Percentiles rank a stretch among this genome's conserved stretches.
Evolutionary conservation across 2,329 filamentous ascomycete genomes (phyloP).

Genomic region (Lasiodiplodia gonubiensis): DNA sequence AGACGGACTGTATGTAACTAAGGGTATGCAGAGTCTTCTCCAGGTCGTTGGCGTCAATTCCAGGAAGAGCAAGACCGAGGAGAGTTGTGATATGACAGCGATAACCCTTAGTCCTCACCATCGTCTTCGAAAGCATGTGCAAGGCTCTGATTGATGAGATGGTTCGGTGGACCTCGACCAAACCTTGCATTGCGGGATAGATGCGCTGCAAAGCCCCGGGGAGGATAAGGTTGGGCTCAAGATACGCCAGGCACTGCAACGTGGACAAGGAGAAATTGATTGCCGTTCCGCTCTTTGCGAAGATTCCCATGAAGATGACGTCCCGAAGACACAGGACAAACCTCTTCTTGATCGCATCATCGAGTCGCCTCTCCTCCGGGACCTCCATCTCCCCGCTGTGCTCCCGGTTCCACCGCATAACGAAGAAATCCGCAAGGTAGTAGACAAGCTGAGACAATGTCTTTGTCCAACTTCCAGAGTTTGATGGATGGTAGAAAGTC

Average conservation of each 20-base stretch:
- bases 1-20: conserved; percentile 93
- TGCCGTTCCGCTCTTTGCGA: conserved; percentile 90
- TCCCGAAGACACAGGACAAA: conserved; percentile 90
- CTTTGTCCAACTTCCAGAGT: conserved; percentile 89
- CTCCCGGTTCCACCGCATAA: conserved; percentile 97
- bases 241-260: conserved; percentile 83
- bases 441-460: conserved; percentile 89
- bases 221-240: conserved; percentile 89
- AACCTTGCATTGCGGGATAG: conserved; percentile 93
- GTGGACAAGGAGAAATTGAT: conserved; percentile 92
- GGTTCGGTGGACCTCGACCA: conserved; percentile 96
- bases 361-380: conserved; percentile 79
- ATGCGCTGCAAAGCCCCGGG: conserved; percentile 94
- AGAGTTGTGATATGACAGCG: conserved; percentile 94
- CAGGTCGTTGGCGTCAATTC: conserved; percentile 96
- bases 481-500: conserved; percentile 98
- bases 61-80: conserved; percentile 88
- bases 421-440: conserved; percentile 93
- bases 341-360: conserved; percentile 78
- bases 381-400: conserved; percentile 89
- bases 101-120: conserved; percentile 93
- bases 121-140: conserved; percentile 88
- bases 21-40: conserved; percentile 95
- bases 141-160: conserved; percentile 90
- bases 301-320: conserved; percentile 97